Evolutionary conservation across 2,329 filamentous ascomycete genomes (phyloP).

Genomic region (Fusarium temperatum): DNA sequence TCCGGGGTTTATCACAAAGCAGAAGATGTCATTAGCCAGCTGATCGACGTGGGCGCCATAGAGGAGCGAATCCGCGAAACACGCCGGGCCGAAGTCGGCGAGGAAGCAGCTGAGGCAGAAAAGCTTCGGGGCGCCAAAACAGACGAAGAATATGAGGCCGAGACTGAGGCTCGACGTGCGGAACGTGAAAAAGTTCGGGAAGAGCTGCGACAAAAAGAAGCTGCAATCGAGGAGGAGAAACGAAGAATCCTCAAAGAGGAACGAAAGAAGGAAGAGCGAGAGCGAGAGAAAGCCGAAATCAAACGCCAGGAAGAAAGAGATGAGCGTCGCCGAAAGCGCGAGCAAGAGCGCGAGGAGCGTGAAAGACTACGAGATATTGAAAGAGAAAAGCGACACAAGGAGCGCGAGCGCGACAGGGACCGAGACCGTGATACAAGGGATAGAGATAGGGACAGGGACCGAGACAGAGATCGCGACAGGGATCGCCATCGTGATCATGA

Average conservation of each 20-base stretch:
- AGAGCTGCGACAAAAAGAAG: slow-evolving; percentile 66
- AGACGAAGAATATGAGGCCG: slow-evolving; percentile 76
- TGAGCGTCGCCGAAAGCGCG: slow-evolving; percentile 58
- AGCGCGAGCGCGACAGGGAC: slow-evolving; percentile 49
- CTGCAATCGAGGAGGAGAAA: slow-evolving; percentile 70
- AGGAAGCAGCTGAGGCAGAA: slow-evolving; percentile 73
- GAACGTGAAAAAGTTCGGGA: slow-evolving; percentile 70
- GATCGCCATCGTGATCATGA: slow-evolving; percentile 42
- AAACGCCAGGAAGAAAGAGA: slow-evolving; percentile 62
- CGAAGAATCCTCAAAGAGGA: slow-evolving; percentile 66
- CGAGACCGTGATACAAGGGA: background rate
- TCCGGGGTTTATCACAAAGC: slow-evolving; percentile 79
- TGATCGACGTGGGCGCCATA: slow-evolving; percentile 75
- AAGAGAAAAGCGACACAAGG: slow-evolving; percentile 52
- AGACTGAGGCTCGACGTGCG: slow-evolving; percentile 67
- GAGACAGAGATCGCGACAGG: slow-evolving; percentile 43
- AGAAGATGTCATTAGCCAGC: slow-evolving; percentile 70
- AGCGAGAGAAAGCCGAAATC: slow-evolving; percentile 59
- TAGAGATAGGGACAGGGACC: slow-evolving; percentile 47
- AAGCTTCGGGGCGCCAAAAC: slow-evolving; percentile 72
- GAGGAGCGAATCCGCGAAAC: slow-evolving; percentile 75
- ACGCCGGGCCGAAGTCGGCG: slow-evolving; percentile 73
- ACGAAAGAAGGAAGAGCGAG: slow-evolving; percentile 59
- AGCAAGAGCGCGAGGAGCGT: slow-evolving; percentile 66
- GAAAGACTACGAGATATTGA: slow-evolving; percentile 55